These are phyloP conservation scores for Pulveroboletus sp. DNA, from an alignment of 768 basidiomycete species.

Conservation along the genomic window DNA sequence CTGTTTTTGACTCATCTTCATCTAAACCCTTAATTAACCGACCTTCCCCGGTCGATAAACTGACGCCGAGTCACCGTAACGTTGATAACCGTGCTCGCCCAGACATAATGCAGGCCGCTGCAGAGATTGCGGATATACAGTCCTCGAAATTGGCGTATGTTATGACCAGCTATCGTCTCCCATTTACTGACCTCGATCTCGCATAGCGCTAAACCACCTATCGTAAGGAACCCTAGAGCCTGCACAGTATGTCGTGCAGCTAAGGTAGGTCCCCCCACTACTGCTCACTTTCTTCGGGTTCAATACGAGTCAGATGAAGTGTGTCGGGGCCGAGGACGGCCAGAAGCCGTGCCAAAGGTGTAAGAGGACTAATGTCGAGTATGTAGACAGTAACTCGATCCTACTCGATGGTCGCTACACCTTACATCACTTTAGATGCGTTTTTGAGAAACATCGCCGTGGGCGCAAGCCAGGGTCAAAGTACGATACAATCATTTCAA, in stretches of 20 bases:
- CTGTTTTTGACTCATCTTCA: conserved; percentile 20
- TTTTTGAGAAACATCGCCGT: conserved; percentile 87
- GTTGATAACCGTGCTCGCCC: conserved; percentile 34
- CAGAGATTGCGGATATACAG: conserved; percentile 29
- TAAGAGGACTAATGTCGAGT: conserved; percentile 76
- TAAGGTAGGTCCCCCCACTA: conserved; percentile 48
- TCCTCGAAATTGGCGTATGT: conserved; percentile 30
- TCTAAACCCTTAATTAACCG: conserved; percentile 38
- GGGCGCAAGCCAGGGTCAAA: conserved; percentile 89
- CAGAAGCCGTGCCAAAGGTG: conserved; percentile 79
- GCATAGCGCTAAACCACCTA: conserved; percentile 39
- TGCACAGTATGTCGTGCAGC: conserved; percentile 84
- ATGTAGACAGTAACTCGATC: conserved; percentile 26
- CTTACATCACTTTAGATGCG: conserved; percentile 46
- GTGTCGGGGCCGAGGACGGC: conserved; percentile 85
- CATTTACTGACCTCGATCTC: conserved; percentile 8
- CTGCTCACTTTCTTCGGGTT: conserved; percentile 13
- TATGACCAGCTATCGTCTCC: conserved; percentile 1
- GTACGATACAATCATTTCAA: conserved; percentile 39
- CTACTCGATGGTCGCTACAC: conserved; percentile 9
- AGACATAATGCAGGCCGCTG: conserved; percentile 28
- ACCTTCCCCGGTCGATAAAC: conserved; percentile 40
- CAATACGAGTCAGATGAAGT: conserved; percentile 67
- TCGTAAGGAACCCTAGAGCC: conserved; percentile 53
- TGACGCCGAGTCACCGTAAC: conserved; percentile 39